Base-by-base conservation (phyloP, 129 eudicot species). In the Escallonia rubra region DNA sequence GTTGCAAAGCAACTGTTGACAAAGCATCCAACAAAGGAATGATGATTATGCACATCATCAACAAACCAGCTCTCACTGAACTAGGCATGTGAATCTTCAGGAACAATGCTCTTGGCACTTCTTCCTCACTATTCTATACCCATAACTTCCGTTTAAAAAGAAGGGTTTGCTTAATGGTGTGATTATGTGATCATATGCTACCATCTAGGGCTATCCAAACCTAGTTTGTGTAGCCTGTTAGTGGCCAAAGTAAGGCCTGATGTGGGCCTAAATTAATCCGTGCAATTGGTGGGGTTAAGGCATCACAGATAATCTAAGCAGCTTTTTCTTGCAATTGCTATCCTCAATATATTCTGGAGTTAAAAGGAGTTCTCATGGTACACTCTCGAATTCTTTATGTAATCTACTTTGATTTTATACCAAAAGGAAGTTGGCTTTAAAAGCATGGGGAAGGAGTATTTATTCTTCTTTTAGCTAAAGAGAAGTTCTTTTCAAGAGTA, bases 371-470 rank as follows among this genome's bases (percentile, higher is more conserved):
- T 2, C 15, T 60, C 16, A 43, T 41, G 43, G 56, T 50, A 45
- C 16, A 62, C n/a, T 43, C 53, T n/a, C 15, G 52, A 14, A 63
- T 12, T 0, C 41, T 42, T 63, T 7, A 47, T 38, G 46, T 62
- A 7, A 43, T 43, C 4, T 7, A 23, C 15, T 15, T 4, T 34
- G 56, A 47, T 47, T 48, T 64, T 4, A 64, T 48, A 48, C 40
- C 43, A 49, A 11, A 49, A 65, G 69, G 57, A 49, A 41, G 58
- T 39, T 65, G 23, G 11, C 46, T 65, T 50, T 65, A 50, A 15
- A 43, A 6, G 3, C 9, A 5, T 1, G 59, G 23, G 14, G 10
- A 8, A 60, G 5, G 65, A 61, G 42, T 16, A 9, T 42, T 1
- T 41, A 3, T 41, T 14, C 14, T 61, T 42, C 8, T 41, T 61